Conservation (phyloP, 2,329 filamentous ascomycete genomes). For the Colletotrichum trifolii region DNA sequence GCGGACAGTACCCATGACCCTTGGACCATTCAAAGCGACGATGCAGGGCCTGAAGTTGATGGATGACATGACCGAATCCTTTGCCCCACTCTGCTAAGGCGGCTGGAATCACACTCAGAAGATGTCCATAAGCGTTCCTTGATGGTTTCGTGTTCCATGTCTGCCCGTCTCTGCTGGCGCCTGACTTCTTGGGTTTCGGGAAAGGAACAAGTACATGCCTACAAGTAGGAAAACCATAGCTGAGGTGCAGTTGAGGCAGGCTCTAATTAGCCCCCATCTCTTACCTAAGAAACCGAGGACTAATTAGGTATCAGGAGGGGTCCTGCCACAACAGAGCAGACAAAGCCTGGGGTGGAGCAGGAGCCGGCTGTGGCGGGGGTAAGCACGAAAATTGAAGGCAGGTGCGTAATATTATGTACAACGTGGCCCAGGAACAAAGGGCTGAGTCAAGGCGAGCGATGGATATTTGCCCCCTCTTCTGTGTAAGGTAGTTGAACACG, state of each 20-base stretch:
- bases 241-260: no score
- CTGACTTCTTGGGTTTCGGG: no score
- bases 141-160: no score
- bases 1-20: background rate
- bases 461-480: no score
- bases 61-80: conserved; percentile 25
- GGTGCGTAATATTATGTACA: no score
- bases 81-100: conserved; percentile 19
- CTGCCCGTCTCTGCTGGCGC: no score
- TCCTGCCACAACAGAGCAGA: background rate
- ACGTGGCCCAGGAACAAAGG: no score
- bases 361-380: conserved; percentile 27
- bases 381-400: conserved; percentile 10
- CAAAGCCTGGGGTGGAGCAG: no score
- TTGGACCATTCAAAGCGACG: background rate
- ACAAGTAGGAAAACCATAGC: no score
- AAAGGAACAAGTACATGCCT: no score
- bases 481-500: background rate
- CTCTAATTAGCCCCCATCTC: background rate
- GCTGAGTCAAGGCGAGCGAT: no score
- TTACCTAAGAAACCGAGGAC: conserved; percentile 7
- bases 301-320: background rate
- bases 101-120: background rate
- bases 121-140: conserved; percentile 16
- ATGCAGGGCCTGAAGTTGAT: conserved; percentile 3